These are phyloP conservation scores for Kazachstania bromeliacearum DNA, from an alignment of 805 yeast species.

Conservation along the genomic window DNA sequence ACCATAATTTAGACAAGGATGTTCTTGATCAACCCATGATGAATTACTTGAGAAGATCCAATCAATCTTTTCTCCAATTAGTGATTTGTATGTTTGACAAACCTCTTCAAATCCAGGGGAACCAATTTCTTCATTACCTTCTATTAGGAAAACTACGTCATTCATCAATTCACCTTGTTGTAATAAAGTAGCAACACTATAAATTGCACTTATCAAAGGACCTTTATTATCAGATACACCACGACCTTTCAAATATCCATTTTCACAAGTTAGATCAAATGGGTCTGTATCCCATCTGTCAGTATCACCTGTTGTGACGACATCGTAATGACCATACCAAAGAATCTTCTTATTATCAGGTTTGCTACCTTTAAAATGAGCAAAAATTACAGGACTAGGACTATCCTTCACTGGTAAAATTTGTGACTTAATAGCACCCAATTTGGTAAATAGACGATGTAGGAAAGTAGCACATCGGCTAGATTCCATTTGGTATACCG, in stretches of 20 bases:
- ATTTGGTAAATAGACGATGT: conserved; percentile 46
- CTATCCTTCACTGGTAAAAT: conserved; percentile 66
- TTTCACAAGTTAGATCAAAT: conserved; percentile 58
- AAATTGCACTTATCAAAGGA: conserved; percentile 78
- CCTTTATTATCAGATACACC: conserved; percentile 96
- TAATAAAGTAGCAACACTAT: conserved; percentile 68
- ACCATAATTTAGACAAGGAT: conserved; percentile 92
- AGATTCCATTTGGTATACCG: conserved; percentile 53
- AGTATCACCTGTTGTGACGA: conserved; percentile 62
- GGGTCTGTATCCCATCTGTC: conserved; percentile 74
- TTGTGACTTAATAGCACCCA: conserved; percentile 63
- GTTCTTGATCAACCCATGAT: conserved; percentile 83
- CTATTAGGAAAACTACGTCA: conserved; percentile 76
- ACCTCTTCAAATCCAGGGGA: conserved; percentile 74
- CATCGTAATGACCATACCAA: conserved; percentile 97
- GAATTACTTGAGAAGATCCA: conserved; percentile 88
- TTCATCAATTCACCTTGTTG: conserved; percentile 43
- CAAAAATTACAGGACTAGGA: conserved; percentile 73
- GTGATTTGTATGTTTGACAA: conserved; percentile 38
- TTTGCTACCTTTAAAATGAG: conserved; percentile 48
- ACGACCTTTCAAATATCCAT: conserved; percentile 83
- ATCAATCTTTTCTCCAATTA: conserved; percentile 59
- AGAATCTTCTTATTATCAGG: conserved; percentile 39
- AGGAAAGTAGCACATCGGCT: conserved; percentile 79
- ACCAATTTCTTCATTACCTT: conserved; percentile 95